Base-by-base conservation (phyloP, 169 alveolate genomes). In the Cryptosporidium xiaoi region DNA sequence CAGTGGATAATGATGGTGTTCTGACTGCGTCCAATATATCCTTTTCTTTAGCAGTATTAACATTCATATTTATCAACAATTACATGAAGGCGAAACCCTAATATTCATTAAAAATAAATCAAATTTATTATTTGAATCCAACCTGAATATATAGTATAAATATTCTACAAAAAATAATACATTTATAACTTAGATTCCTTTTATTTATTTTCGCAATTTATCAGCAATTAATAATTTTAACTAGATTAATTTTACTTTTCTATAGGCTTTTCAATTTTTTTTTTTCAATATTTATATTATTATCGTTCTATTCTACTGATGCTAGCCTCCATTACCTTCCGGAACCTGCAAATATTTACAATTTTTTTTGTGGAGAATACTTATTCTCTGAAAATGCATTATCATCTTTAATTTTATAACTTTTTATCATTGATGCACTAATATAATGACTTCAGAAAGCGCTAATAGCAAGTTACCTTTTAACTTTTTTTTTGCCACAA, bases 1-100 rank as follows among this genome's bases (percentile, higher is more conserved):
- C 29, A n/a, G 87, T 77, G 4, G 87, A 77, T 58, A 62, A 3
- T 24, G 87, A 77, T 44, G 87, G 71, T 62, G 87, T 77, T 44
- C 87, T 77, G 13, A 33, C 64, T 16, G 36, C 44, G 20, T 2
- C 33, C 16, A 15, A 20, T 62, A 34, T 46, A 34, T 60, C 71
- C 48, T 77, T 77, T 58, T 62, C 87, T 31, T 60, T 60, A 60
- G 44, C 51, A 15, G 13, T 44, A 60, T 36, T 77, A 6, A 56
- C 27, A 55, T 77, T 77, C 87, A 58, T 60, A n/a, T 20, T 27
- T 20, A 33, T 4, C 18, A 20, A 13, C 15, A 24, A 24, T 40
- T 40, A 40, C 0, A 40, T 40, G 10, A 40, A 40, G 1, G 10
- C 10, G 0, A 40, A 40, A 40, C 13, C 10, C 4, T 40, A 3